phyloP scores from a whole-genome alignment of 2,329 filamentous ascomycete genomes.

The Talaromyces verruculosus region DNA sequence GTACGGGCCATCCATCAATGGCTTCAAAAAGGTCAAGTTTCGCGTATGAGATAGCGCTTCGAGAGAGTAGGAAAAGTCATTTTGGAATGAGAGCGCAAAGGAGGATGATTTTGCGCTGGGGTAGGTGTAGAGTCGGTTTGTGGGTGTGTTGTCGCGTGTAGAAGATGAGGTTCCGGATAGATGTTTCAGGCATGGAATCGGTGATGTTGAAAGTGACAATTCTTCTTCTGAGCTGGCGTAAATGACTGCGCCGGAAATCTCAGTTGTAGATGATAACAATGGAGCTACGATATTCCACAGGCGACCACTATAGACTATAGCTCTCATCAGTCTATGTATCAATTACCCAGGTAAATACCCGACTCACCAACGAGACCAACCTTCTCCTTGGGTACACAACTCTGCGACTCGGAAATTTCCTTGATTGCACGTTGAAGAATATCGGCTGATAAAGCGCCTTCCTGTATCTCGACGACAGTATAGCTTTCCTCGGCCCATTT shows the following conservation, averaged over 20 bases:
- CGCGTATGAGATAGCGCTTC: conserved; percentile 67
- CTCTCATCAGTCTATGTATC: not conserved
- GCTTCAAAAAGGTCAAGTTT: conserved; percentile 64
- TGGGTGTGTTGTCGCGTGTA: not conserved
- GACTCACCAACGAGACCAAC: not conserved
- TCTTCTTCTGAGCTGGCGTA: not conserved
- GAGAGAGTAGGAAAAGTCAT: conserved; percentile 53
- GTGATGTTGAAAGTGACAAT: not conserved
- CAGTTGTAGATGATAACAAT: not conserved
- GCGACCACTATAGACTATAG: not conserved
- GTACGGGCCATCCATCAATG: conserved; percentile 60
- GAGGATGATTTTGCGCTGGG: conserved; percentile 43
- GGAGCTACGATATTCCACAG: conserved; percentile 11
- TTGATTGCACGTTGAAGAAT: conserved; percentile 27
- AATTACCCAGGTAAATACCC: not conserved
- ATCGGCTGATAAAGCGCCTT: conserved; percentile 22
- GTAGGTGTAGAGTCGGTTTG: conserved; percentile 34
- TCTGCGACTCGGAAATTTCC: conserved; percentile 23
- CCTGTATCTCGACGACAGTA: conserved; percentile 57
- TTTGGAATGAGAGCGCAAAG: conserved; percentile 54
- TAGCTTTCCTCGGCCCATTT: conserved; percentile 75
- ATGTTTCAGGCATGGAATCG: conserved; percentile 5
- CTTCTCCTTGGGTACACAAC: conserved; percentile 29
- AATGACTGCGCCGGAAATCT: not conserved
- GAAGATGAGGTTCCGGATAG: conserved; percentile 3